Evolutionary conservation across 2,329 filamentous ascomycete genomes (phyloP), one percentile per base, ranked within the genome.

Genomic region (Colletotrichum sp.): DNA sequence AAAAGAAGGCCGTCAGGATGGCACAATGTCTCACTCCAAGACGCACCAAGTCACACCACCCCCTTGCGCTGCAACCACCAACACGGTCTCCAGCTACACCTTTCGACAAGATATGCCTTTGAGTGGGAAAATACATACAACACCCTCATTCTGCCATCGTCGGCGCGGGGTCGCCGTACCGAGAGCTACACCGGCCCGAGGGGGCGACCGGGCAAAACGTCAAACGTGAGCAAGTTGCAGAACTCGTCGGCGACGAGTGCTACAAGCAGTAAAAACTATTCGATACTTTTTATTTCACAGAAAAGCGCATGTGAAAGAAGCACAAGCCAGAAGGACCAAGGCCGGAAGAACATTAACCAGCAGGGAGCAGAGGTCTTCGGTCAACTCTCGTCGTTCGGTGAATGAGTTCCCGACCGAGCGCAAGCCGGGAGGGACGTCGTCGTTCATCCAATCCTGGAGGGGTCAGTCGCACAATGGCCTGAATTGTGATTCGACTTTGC

Each of bases 361-460:
- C 36, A 62, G 59, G 26, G 18, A 32, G 6, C 5, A 9, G 8
- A 26, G 16, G 24, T 39, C 39, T 32, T 71, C 72, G 63, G 68
- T 49, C 57, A 49, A 68, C 24, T 65, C 69, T 72, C 69, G 39
- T 72, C 49, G 28, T 69, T 69, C 57, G 57, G 70, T 72, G 55
- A 64, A 28, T 57, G n/a, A 24, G 55, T n/a, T 39, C 39, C 59
- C 39, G 36, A 55, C 57, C 59, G 59, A 64, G 34, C n/a, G 18
- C 32, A 26, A 49, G 21, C 44, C 18, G 44, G n/a, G n/a, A 9
- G 9, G 44, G n/a, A 49, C n/a, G 36, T 32, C 32, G 30, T 57
- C 36, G 73, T 76, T 76, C 73, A 68, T 76, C 73, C 69, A 69
- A 76, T 76, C 44, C 64, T 44, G 44, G 16, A 24, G 24, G 63